Evolutionary conservation across 2,329 filamentous ascomycete genomes (phyloP).

Genomic region (Nigrograna mackinnonii): DNA sequence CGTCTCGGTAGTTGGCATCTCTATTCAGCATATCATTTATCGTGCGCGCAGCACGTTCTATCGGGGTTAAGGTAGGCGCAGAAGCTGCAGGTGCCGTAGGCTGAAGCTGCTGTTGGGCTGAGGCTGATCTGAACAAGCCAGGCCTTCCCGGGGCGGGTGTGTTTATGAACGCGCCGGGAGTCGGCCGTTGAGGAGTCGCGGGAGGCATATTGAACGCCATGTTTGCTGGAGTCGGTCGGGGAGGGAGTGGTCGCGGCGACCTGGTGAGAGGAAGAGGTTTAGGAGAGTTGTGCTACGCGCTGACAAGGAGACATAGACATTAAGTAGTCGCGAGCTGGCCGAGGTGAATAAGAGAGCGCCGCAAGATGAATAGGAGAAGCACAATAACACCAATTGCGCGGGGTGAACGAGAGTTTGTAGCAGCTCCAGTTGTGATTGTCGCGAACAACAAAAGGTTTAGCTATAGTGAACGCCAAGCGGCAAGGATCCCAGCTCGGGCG

Average conservation of each 20-base stretch:
- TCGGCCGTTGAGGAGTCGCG: constrained; percentile 66
- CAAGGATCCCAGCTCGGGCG: constrained; percentile 14
- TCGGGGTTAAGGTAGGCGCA: constrained; percentile 57
- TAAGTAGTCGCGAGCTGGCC: constrained; percentile 19
- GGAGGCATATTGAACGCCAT: constrained; percentile 35
- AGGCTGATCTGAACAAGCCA: constrained; percentile 25
- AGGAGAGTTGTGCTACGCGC: constrained; percentile 32
- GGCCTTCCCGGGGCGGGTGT: constrained; percentile 64
- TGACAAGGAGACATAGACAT: constrained; percentile 28
- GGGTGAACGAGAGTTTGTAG: constrained; percentile 13
- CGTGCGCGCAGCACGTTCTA: constrained; percentile 79
- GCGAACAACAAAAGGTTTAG: constrained; percentile 30
- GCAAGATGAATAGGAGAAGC: constrained; percentile 14
- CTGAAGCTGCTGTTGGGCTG: constrained; percentile 22
- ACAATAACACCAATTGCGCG: constrained; percentile 30
- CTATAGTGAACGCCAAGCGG: constrained; percentile 5
- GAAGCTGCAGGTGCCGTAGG: constrained; percentile 25
- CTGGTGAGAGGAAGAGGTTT: constrained; percentile 23
- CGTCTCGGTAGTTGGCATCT: constrained; percentile 82
- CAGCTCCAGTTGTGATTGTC: constrained; percentile 21
- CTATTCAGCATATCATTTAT: constrained; percentile 78
- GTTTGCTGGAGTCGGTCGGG: constrained; percentile 12
- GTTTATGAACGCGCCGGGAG: constrained; percentile 76
- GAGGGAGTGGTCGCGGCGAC: constrained; percentile 19
- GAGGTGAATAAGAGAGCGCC: constrained; percentile 6